Conservation (phyloP, 2,329 filamentous ascomycete genomes). For the Aspergillus vadensis region DNA sequence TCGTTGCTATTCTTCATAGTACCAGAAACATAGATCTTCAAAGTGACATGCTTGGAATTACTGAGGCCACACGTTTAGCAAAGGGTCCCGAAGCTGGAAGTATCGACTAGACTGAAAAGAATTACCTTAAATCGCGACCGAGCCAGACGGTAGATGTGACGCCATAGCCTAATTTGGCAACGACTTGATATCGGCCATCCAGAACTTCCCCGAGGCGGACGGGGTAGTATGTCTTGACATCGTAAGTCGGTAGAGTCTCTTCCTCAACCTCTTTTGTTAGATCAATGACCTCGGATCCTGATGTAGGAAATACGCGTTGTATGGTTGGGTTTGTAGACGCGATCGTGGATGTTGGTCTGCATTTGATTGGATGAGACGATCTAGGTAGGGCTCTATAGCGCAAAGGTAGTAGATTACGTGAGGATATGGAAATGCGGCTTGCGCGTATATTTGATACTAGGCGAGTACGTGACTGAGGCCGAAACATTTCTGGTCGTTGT, state of each 20-base stretch:
- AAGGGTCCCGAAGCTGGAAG: no score
- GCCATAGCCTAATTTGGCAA: slow-evolving; percentile 29
- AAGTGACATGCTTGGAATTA: neutral
- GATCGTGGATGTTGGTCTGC: neutral
- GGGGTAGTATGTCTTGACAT: slow-evolving; percentile 24
- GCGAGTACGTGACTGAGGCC: no score
- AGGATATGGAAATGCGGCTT: no score
- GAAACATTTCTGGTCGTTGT: no score
- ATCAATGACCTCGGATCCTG: neutral
- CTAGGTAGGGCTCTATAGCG: no score
- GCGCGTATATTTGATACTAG: no score
- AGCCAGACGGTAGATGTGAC: slow-evolving; percentile 7
- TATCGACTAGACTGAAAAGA: no score
- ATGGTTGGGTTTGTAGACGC: neutral
- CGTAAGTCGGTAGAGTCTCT: slow-evolving; percentile 23
- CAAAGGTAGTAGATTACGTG: no score
- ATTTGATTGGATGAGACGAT: no score
- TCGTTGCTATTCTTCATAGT: no score
- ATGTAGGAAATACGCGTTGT: neutral
- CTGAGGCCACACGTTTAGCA: no score
- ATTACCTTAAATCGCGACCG: neutral
- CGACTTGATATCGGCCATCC: slow-evolving; percentile 26
- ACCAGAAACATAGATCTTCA: neutral
- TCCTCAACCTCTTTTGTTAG: slow-evolving; percentile 16
- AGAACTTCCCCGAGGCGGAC: slow-evolving; percentile 25